Conservation (phyloP, 345 rosid species). For the Moricandia arvensis region DNA sequence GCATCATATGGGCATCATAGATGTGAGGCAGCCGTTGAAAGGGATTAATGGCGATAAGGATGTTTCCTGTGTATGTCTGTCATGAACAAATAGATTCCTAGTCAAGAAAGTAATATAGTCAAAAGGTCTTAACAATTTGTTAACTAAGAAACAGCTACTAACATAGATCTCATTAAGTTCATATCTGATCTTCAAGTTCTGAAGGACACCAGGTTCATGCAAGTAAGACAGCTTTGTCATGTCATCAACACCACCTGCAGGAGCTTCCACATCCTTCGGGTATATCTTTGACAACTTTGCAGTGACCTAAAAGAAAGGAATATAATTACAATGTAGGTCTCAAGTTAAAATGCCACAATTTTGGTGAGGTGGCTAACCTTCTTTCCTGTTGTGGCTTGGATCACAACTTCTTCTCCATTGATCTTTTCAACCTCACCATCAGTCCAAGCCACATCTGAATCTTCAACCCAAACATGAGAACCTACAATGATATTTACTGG, state of each 20-base stretch:
- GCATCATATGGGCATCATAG: constrained; percentile 7
- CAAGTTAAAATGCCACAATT: not conserved
- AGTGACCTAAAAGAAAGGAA: not conserved
- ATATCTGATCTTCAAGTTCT: constrained; percentile 7
- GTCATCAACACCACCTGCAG: constrained; percentile 7
- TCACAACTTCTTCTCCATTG: constrained; percentile 54
- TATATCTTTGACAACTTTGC: constrained; percentile 9
- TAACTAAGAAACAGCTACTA: not conserved
- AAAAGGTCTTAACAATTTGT: not conserved
- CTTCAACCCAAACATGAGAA: constrained; percentile 92
- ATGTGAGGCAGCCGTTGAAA: not conserved
- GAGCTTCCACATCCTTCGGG: constrained; percentile 11
- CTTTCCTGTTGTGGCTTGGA: constrained; percentile 56
- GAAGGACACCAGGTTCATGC: constrained; percentile 7
- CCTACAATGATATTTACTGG: constrained; percentile 82
- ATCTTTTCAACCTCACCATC: constrained; percentile 76
- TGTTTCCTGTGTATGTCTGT: constrained; percentile 8
- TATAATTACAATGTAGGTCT: not conserved
- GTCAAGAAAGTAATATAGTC: not conserved
- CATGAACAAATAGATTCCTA: not conserved
- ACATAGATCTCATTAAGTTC: constrained; percentile 3
- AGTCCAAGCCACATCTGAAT: constrained; percentile 68
- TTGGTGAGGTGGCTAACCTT: constrained; percentile 41
- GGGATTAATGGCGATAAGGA: constrained; percentile 7
- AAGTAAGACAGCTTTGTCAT: constrained; percentile 16